Conservation (phyloP, 345 rosid genomes). For the Hypericum androsaemum region DNA sequence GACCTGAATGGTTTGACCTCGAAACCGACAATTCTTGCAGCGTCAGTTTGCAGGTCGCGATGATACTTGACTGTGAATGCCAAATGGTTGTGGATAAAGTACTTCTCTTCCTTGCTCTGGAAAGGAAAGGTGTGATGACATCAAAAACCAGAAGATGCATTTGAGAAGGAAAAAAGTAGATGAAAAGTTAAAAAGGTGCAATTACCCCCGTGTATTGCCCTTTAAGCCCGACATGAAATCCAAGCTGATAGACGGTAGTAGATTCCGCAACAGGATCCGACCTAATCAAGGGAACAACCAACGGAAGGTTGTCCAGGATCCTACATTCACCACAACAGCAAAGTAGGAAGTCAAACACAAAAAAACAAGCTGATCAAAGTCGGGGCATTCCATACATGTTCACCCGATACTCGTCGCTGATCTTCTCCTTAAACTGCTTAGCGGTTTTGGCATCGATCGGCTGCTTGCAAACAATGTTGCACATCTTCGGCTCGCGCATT, state of each 20-base stretch:
- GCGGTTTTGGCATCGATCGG: slow-evolving; percentile 51
- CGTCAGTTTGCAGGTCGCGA: slow-evolving; percentile 55
- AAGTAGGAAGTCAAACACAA: slow-evolving; percentile 13
- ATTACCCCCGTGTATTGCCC: slow-evolving; percentile 85
- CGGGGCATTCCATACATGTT: slow-evolving; percentile 51
- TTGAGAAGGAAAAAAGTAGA: slow-evolving; percentile 2
- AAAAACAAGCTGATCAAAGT: not conserved
- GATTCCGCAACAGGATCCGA: slow-evolving; percentile 43
- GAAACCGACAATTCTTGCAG: slow-evolving; percentile 92
- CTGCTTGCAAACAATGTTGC: slow-evolving; percentile 47
- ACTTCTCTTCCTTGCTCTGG: slow-evolving; percentile 81
- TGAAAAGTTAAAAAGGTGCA: slow-evolving; percentile 2
- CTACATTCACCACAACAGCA: slow-evolving; percentile 31
- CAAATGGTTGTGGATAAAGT: slow-evolving; percentile 85
- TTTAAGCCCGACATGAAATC: slow-evolving; percentile 84
- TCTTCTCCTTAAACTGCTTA: slow-evolving; percentile 75
- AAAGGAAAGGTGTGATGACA: slow-evolving; percentile 12
- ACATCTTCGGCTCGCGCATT: slow-evolving; percentile 87
- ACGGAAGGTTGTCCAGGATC: slow-evolving; percentile 96
- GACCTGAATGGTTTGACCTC: slow-evolving; percentile 93
- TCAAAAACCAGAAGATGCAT: not conserved
- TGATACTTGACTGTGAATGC: slow-evolving; percentile 84
- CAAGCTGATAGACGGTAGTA: slow-evolving; percentile 70
- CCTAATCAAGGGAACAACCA: slow-evolving; percentile 72
- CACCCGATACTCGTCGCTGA: slow-evolving; percentile 83